These are phyloP conservation scores for Candida neerlandica DNA, from an alignment of 1,139 yeast species.

Conservation along the genomic window DNA sequence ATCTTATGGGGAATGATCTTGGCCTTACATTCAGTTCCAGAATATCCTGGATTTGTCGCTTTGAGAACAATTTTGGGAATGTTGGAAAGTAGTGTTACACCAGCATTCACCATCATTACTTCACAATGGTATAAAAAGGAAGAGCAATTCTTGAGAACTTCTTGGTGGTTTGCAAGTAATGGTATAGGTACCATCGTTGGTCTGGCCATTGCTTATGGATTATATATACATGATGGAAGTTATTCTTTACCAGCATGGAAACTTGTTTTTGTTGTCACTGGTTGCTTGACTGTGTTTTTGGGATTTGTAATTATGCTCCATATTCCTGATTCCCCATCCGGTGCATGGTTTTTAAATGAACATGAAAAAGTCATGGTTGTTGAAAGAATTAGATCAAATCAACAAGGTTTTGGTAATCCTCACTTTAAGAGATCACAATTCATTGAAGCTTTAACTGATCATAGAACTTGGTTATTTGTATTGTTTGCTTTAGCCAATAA, in stretches of 20 bases:
- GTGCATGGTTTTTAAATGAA: constrained; percentile 42
- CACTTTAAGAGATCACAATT: constrained; percentile 57
- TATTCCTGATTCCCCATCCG: constrained; percentile 33
- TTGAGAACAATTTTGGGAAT: constrained; percentile 48
- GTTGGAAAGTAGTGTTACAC: constrained; percentile 56
- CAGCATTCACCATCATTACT: constrained; percentile 58
- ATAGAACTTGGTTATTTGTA: constrained; percentile 46
- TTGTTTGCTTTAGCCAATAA: constrained; percentile 28
- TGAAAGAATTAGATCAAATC: constrained; percentile 38
- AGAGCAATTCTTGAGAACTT: constrained; percentile 26
- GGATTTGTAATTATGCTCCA: constrained; percentile 27
- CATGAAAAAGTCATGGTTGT: constrained; percentile 47
- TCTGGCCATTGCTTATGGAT: constrained; percentile 26
- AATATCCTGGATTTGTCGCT: constrained; percentile 33
- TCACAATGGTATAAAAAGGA: constrained; percentile 30
- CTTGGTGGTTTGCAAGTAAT: constrained; percentile 34
- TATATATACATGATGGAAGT: constrained; percentile 19
- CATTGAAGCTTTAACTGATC: constrained; percentile 52
- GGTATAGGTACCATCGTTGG: constrained; percentile 34
- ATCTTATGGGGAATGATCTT: constrained; percentile 34
- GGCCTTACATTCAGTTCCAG: constrained; percentile 30
- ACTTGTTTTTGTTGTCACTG: constrained; percentile 34
- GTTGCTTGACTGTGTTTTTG: constrained; percentile 28
- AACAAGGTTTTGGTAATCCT: constrained; percentile 60
- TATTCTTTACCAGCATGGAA: constrained; percentile 33